These are phyloP conservation scores for Lactifluus piperatus DNA, from an alignment of 768 basidiomycete species.

Conservation along the genomic window DNA sequence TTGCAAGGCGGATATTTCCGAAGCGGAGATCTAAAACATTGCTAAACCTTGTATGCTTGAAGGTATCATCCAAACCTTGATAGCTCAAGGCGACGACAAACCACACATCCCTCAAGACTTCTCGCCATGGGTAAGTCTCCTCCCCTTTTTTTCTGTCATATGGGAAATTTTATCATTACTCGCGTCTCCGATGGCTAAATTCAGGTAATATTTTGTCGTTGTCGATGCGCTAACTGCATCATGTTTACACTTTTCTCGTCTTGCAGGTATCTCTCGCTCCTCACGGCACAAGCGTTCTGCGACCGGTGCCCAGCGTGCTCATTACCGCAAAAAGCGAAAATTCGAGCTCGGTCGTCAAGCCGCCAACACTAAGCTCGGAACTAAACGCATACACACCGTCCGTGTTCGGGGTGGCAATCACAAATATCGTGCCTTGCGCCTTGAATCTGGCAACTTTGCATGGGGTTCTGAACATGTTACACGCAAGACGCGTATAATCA, in stretches of 20 bases:
- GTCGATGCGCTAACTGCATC: neutral
- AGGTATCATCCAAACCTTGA: slow-evolving; percentile 21
- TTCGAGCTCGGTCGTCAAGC: slow-evolving; percentile 99
- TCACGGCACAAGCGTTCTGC: slow-evolving; percentile 96
- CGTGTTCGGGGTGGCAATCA: slow-evolving; percentile 92
- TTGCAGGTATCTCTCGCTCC: slow-evolving; percentile 88
- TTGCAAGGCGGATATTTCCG: slow-evolving; percentile 1
- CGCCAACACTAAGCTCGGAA: slow-evolving; percentile 92
- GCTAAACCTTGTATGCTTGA: slow-evolving; percentile 11
- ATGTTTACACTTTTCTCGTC: neutral
- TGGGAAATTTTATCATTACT: neutral
- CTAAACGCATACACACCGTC: slow-evolving; percentile 92
- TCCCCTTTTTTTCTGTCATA: slow-evolving; percentile 2
- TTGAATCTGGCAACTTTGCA: slow-evolving; percentile 96
- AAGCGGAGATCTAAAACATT: slow-evolving; percentile 5
- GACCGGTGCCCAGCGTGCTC: slow-evolving; percentile 84
- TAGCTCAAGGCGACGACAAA: slow-evolving; percentile 19
- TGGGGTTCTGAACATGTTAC: slow-evolving; percentile 96
- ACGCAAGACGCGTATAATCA: slow-evolving; percentile 91
- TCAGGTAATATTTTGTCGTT: neutral
- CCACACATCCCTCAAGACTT: slow-evolving; percentile 57
- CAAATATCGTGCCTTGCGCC: slow-evolving; percentile 93
- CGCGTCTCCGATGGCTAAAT: neutral
- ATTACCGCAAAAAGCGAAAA: slow-evolving; percentile 99
- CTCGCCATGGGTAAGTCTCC: slow-evolving; percentile 59